Conservation (phyloP, 768 basidiomycete species). For the Russula vinacea region DNA sequence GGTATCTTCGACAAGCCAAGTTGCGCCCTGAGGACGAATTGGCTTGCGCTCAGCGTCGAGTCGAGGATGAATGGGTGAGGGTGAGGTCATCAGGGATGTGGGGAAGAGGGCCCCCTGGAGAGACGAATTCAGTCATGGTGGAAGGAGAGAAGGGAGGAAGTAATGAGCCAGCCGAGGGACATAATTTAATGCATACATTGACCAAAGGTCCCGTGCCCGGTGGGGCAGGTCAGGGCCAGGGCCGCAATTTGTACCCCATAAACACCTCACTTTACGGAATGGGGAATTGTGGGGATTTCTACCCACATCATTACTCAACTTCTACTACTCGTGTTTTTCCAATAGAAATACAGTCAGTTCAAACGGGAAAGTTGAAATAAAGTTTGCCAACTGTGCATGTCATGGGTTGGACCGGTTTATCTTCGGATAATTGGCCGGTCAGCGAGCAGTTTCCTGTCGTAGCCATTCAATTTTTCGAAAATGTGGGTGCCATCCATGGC, state of each 20-base stretch:
- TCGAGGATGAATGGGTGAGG: slow-evolving; percentile 32
- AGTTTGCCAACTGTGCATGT: background rate
- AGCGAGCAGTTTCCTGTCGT: too few relatives aligned
- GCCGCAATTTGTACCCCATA: background rate
- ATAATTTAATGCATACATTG: background rate
- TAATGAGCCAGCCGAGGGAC: background rate
- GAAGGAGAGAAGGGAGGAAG: background rate
- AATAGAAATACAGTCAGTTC: too few relatives aligned
- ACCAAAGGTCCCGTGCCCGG: background rate
- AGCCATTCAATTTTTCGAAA: too few relatives aligned
- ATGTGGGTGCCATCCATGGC: too few relatives aligned
- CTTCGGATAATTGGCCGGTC: too few relatives aligned
- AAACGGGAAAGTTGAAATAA: background rate
- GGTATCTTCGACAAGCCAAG: slow-evolving; percentile 45
- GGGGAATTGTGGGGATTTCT: background rate
- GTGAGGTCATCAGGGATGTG: slow-evolving; percentile 32
- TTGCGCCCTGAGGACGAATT: slow-evolving; percentile 21
- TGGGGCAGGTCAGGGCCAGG: background rate
- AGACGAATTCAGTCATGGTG: slow-evolving; percentile 27
- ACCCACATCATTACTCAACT: too few relatives aligned
- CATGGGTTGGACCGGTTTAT: background rate
- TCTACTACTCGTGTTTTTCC: too few relatives aligned
- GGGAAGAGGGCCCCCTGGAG: slow-evolving; percentile 14
- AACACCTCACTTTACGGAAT: background rate
- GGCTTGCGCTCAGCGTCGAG: slow-evolving; percentile 26